Conservation (phyloP, 2,329 filamentous ascomycete species). For the Thelonectria olida region DNA sequence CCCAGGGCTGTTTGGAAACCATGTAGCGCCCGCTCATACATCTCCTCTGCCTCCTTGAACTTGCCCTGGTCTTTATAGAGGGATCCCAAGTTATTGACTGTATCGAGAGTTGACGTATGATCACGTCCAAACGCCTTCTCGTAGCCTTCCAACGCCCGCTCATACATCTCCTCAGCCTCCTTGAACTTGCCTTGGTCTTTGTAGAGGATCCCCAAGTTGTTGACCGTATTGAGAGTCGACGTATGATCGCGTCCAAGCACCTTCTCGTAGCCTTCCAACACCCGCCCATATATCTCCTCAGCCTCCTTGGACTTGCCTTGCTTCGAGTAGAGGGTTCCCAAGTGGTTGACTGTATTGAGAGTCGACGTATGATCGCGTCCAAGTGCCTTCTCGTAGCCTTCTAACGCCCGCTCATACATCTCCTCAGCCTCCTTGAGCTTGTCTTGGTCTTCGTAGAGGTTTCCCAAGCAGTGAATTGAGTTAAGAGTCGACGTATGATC, state of each 20-base stretch:
- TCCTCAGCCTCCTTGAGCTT: constrained; percentile 30
- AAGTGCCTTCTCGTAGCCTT: constrained; percentile 36
- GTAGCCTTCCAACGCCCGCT: not conserved
- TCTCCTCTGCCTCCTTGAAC: constrained; percentile 35
- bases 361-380: constrained; percentile 29
- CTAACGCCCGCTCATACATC: constrained; percentile 18
- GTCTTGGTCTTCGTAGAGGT: constrained; percentile 33
- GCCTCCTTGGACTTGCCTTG: constrained; percentile 35
- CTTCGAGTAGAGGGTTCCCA: constrained; percentile 41
- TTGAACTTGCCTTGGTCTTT: constrained; percentile 29
- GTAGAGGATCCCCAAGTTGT: too few relatives aligned
- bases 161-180: constrained; percentile 33
- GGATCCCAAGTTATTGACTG: too few relatives aligned
- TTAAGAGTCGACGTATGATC: too few relatives aligned
- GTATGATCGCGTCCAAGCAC: constrained; percentile 23
- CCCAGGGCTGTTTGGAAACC: not conserved
- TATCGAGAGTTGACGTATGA: too few relatives aligned
- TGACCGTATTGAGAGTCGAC: too few relatives aligned
- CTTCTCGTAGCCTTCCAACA: constrained; percentile 39
- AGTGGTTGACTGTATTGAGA: constrained; percentile 36
- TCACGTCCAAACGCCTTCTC: too few relatives aligned
- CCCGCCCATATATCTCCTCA: constrained; percentile 42
- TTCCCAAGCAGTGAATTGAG: too few relatives aligned
- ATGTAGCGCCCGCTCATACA: not conserved
- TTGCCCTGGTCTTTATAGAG: too few relatives aligned